These are phyloP conservation scores for Arachis monticola DNA, from an alignment of 331 rosid genomes.

Conservation along the genomic window DNA sequence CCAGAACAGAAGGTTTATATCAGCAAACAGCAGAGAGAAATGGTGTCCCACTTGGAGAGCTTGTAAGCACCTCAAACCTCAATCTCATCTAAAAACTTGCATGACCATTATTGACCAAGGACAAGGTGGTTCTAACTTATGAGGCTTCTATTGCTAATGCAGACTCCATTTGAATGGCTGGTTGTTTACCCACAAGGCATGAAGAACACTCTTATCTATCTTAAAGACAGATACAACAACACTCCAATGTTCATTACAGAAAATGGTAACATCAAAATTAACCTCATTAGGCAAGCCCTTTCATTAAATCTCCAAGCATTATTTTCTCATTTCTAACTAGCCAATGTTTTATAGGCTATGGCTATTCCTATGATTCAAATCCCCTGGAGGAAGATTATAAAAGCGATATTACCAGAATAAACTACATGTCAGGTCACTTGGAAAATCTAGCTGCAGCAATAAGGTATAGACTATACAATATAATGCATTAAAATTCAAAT, in stretches of 20 bases:
- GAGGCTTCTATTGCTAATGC: neutral
- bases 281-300: neutral
- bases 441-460: constrained; percentile 48
- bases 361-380: constrained; percentile 36
- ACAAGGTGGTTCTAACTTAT: neutral
- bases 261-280: constrained; percentile 56
- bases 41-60: constrained; percentile 57
- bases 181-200: constrained; percentile 65
- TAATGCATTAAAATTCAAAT: neutral
- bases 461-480: constrained; percentile 40
- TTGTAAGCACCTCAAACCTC: constrained; percentile 40
- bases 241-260: constrained; percentile 71
- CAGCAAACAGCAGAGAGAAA: constrained; percentile 39
- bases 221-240: constrained; percentile 65
- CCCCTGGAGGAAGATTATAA: constrained; percentile 36
- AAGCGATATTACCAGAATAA: constrained; percentile 51
- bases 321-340: neutral
- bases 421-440: constrained; percentile 54
- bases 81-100: neutral
- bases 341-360: constrained; percentile 53
- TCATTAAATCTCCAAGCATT: neutral
- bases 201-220: constrained; percentile 52
- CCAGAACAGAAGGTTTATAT: constrained; percentile 60
- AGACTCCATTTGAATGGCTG: constrained; percentile 60
- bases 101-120: neutral